A percentile compares a stretch with the other conserved stretches of the same genome.
These are phyloP conservation scores for Corchorus olitorius DNA, from an alignment of 345 rosid species.

Conservation along the genomic window DNA sequence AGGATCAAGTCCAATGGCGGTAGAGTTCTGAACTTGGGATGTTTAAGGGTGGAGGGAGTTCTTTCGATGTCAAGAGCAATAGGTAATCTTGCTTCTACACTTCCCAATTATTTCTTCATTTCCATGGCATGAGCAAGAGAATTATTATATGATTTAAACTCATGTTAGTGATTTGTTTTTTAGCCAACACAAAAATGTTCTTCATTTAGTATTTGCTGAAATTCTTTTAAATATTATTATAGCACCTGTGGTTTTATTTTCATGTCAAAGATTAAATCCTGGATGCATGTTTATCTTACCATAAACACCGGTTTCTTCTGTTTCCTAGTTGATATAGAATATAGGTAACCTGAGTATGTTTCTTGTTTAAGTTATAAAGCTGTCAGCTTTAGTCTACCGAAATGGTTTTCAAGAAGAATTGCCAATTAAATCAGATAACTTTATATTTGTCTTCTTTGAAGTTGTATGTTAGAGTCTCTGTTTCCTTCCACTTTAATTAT, in stretches of 20 bases:
- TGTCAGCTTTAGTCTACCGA: not conserved
- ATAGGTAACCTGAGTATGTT: not conserved
- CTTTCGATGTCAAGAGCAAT: constrained; percentile 77
- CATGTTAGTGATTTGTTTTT: not conserved
- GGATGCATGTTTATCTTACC: not conserved
- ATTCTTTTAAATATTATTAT: not conserved
- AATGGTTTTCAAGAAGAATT: not conserved
- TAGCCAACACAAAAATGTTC: not conserved
- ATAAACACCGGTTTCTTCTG: not conserved
- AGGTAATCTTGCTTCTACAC: constrained; percentile 40
- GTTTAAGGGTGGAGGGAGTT: constrained; percentile 68
- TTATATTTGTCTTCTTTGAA: not conserved
- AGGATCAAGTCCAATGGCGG: constrained; percentile 61
- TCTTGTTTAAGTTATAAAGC: not conserved
- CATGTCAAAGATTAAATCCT: not conserved
- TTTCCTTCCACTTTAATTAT: not conserved
- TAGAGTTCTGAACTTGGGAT: constrained; percentile 62
- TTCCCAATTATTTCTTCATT: constrained; percentile 10
- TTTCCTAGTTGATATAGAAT: not conserved
- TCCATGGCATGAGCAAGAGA: not conserved
- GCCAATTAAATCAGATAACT: not conserved
- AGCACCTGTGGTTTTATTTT: not conserved
- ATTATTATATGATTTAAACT: not conserved
- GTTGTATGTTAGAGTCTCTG: constrained; percentile 1
- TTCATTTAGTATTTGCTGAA: not conserved